phyloP scores from a whole-genome alignment of 768 basidiomycete genomes.

The Rhizopogon vinicolor region DNA sequence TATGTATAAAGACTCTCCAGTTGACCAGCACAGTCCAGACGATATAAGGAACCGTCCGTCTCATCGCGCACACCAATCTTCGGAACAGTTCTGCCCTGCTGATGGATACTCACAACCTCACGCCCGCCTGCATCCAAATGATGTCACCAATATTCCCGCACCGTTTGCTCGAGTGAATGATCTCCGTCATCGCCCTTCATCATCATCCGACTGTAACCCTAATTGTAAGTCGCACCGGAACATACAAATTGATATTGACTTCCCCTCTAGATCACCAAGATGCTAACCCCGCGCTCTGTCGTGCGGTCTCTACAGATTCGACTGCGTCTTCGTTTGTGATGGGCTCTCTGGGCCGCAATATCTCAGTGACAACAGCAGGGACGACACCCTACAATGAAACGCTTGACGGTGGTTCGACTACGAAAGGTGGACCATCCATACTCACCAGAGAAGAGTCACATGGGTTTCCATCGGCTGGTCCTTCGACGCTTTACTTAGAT shows the following conservation, averaged over 20 bases:
- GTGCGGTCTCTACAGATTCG: constrained; percentile 25
- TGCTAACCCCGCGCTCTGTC: constrained; percentile 14
- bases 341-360: constrained; percentile 18
- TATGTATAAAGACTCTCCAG: constrained; percentile 14
- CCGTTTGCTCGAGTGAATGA: constrained; percentile 16
- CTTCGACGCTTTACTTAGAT: constrained; percentile 17
- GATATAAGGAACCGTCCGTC: constrained; percentile 9
- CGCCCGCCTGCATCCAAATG: constrained; percentile 11
- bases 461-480: constrained; percentile 14
- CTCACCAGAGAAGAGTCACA: constrained; percentile 13
- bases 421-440: constrained; percentile 11
- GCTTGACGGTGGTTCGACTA: too few relatives aligned
- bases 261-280: constrained; percentile 8
- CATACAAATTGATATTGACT: constrained; percentile 1
- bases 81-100: constrained; percentile 13
- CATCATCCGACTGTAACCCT: constrained; percentile 15
- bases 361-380: too few relatives aligned
- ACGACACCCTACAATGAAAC: too few relatives aligned
- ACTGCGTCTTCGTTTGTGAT: constrained; percentile 23
- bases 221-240: constrained; percentile 16
- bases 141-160: constrained; percentile 2
- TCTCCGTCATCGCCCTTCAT: constrained; percentile 10
- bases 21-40: not conserved
- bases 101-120: constrained; percentile 13
- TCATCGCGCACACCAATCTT: constrained; percentile 14